phyloP scores from a whole-genome alignment of 257 asterid species.

The Przewalskia tangutica region DNA sequence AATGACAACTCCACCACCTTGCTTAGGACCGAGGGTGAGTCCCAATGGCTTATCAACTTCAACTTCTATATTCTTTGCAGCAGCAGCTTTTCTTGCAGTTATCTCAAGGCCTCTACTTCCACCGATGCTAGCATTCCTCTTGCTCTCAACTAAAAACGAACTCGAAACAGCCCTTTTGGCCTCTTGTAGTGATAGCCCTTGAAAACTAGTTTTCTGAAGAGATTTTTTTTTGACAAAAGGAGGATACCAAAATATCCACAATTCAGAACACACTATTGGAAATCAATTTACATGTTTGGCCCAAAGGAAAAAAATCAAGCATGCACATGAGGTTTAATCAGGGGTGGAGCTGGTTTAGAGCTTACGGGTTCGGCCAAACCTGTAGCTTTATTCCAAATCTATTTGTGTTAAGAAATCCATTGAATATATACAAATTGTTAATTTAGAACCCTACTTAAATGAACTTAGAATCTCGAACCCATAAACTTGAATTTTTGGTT shows the following conservation, averaged over 20 bases:
- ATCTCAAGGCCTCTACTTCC: constrained; percentile 39
- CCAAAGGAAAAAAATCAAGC: neutral
- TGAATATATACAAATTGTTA: too few relatives aligned
- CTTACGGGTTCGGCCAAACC: too few relatives aligned
- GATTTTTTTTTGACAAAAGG: neutral
- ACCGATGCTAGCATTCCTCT: constrained; percentile 8
- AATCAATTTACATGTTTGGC: neutral
- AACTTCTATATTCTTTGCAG: constrained; percentile 80
- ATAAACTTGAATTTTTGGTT: too few relatives aligned
- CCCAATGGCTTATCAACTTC: constrained; percentile 98
- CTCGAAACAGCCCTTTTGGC: constrained; percentile 45
- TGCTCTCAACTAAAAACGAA: constrained; percentile 30
- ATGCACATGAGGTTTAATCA: too few relatives aligned
- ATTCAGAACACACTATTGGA: neutral
- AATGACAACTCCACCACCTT: constrained; percentile 86
- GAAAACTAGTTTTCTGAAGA: constrained; percentile 58
- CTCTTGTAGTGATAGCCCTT: constrained; percentile 53
- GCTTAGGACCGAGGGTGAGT: constrained; percentile 79
- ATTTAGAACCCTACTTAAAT: too few relatives aligned
- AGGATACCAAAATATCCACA: too few relatives aligned
- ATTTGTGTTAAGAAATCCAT: too few relatives aligned
- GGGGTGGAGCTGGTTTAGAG: too few relatives aligned
- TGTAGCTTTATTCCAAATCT: too few relatives aligned
- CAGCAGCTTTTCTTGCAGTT: constrained; percentile 51
- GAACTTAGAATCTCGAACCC: too few relatives aligned